Base-by-base conservation (phyloP, 345 rosid genomes). In the Lepidium sativum region DNA sequence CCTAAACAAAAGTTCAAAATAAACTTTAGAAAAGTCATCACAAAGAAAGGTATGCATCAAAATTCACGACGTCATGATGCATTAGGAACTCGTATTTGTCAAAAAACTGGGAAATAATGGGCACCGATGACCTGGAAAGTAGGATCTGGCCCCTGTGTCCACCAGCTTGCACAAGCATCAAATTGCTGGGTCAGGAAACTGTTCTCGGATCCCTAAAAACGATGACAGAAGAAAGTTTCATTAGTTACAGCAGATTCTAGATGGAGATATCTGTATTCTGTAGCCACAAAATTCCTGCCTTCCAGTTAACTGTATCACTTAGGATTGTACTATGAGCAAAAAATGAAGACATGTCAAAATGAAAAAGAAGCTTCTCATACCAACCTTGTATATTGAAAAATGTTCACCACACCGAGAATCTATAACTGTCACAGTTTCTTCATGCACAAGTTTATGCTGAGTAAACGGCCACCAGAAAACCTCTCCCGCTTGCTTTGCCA, bases 101-200 rank as follows among this genome's bases (percentile, higher is more conserved):
- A 42, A 21, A 50, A 20, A 65, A 64, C 12, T 33, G 25, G 55
- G 29, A 49, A 41, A 41, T 62, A 55, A 48, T 63, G 50, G 35
- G 73, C 59, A 69, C 47, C 53, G 57, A 71, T 78, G 81, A 88
- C 99, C 99, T 94, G 99, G 68, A 94, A 76, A 55, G 84, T 56
- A 61, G 92, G 80, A 80, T 90, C 90, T 60, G 96, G 99, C 61
- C 96, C 97, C 80, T 94, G 97, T 62, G 99, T 94, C 99, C 96
- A 94, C 99, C 99, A 94, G 80, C 97, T 94, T 74, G 99, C 97
- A 75, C 99, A 90, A 67, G 83, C 99, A 82, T 94, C 99, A 83
- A 88, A 94, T 69, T 84, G 88, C 73, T 90, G 89, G 68, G 80
- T 76, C 49, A 94, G 60, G 50, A 62, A 77, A 64, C 45, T 77